phyloP scores from a whole-genome alignment of 345 rosid species.

The Noccaea bulbosa region DNA sequence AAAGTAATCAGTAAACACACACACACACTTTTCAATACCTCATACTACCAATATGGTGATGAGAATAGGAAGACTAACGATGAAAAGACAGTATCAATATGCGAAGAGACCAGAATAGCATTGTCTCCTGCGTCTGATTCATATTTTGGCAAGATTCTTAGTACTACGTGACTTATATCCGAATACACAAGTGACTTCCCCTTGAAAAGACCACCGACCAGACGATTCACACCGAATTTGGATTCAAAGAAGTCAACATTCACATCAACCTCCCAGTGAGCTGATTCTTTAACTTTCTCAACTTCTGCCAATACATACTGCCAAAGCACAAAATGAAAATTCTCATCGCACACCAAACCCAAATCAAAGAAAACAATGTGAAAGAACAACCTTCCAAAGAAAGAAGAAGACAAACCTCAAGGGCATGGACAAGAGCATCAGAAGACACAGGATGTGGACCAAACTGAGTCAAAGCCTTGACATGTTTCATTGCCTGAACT shows the following conservation, averaged over 20 bases:
- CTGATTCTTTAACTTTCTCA: slow-evolving; percentile 61
- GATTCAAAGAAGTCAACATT: slow-evolving; percentile 76
- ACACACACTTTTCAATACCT: neutral
- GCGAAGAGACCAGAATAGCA: slow-evolving; percentile 89
- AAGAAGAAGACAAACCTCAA: slow-evolving; percentile 53
- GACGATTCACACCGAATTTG: slow-evolving; percentile 65
- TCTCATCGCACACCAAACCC: neutral
- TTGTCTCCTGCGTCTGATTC: slow-evolving; percentile 70
- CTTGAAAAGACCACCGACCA: slow-evolving; percentile 66
- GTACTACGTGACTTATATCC: slow-evolving; percentile 69
- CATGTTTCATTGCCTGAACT: slow-evolving; percentile 75
- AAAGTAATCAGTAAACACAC: neutral
- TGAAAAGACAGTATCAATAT: slow-evolving; percentile 89
- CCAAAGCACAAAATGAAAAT: slow-evolving; percentile 30
- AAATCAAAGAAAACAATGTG: slow-evolving; percentile 18
- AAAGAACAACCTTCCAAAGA: neutral
- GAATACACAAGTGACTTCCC: slow-evolving; percentile 88
- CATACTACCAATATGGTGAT: neutral
- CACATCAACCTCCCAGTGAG: slow-evolving; percentile 87
- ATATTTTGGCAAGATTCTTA: slow-evolving; percentile 82
- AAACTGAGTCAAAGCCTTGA: slow-evolving; percentile 67
- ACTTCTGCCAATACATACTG: slow-evolving; percentile 83
- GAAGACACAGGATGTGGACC: slow-evolving; percentile 93
- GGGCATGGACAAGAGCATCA: slow-evolving; percentile 71
- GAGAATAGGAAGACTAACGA: slow-evolving; percentile 53